Conservation (phyloP, 148 eudicot genomes). For the Amaranthus cruentus region DNA sequence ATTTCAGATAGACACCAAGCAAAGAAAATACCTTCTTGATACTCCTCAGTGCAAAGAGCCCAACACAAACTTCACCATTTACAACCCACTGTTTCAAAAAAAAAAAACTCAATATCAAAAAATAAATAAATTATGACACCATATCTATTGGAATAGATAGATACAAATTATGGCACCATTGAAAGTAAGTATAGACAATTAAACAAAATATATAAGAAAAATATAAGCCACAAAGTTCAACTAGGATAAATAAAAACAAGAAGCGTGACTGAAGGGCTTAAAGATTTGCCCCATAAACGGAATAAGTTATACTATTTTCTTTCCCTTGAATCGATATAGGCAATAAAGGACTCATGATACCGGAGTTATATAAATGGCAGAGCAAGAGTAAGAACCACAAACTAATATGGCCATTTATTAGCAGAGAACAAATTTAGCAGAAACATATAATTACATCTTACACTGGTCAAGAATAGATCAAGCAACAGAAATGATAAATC, state of each 20-base stretch:
- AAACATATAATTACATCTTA: too few relatives aligned
- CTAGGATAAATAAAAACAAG: not conserved
- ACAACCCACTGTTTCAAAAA: slow-evolving; percentile 85
- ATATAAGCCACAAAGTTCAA: not conserved
- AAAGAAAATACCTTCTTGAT: slow-evolving; percentile 60
- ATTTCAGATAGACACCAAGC: slow-evolving; percentile 2
- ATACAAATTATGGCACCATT: not conserved
- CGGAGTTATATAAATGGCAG: too few relatives aligned
- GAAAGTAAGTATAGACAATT: not conserved
- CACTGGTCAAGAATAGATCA: too few relatives aligned
- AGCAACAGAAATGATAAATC: too few relatives aligned
- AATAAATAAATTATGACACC: not conserved
- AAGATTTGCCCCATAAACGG: too few relatives aligned
- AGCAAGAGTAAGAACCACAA: too few relatives aligned
- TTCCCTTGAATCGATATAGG: too few relatives aligned
- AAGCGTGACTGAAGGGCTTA: too few relatives aligned
- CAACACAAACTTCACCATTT: slow-evolving; percentile 95
- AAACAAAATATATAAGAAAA: not conserved
- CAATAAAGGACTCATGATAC: too few relatives aligned
- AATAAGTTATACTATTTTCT: too few relatives aligned
- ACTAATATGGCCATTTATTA: too few relatives aligned
- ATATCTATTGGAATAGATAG: not conserved
- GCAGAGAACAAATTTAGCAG: too few relatives aligned
- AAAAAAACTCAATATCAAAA: slow-evolving; percentile 5
- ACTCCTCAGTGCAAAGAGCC: slow-evolving; percentile 76